Conservation (phyloP, 1,284 basidiomycete species). For the Tilletia caries region DNA sequence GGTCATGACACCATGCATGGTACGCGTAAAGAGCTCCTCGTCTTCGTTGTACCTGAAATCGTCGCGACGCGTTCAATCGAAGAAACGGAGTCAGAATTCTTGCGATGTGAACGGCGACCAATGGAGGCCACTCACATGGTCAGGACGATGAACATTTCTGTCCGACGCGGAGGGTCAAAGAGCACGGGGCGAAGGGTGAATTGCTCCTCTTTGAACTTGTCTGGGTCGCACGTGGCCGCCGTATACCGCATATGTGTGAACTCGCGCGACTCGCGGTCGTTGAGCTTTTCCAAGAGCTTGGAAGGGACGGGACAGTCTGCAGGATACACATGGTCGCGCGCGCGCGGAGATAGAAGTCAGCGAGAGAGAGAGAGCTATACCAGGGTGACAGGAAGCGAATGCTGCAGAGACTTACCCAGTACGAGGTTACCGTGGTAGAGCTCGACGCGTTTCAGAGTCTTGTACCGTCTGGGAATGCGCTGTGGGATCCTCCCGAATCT, state of each 20-base stretch:
- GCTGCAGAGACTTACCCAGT: slow-evolving; percentile 16
- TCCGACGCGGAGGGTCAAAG: slow-evolving; percentile 45
- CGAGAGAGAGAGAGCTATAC: too few species aligned
- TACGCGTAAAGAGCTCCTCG: slow-evolving; percentile 41
- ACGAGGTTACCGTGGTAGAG: slow-evolving; percentile 51
- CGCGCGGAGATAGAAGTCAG: neutral
- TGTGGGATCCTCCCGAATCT: slow-evolving; percentile 47
- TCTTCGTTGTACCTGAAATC: slow-evolving; percentile 19
- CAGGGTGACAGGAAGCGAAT: neutral
- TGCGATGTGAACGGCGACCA: neutral
- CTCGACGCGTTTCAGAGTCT: slow-evolving; percentile 47
- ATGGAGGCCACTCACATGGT: slow-evolving; percentile 36
- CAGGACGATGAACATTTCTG: slow-evolving; percentile 50
- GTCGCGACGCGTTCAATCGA: neutral
- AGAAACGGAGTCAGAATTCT: too few species aligned
- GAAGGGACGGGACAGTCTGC: slow-evolving; percentile 46
- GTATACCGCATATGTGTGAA: slow-evolving; percentile 39
- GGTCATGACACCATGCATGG: slow-evolving; percentile 51
- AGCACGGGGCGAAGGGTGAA: slow-evolving; percentile 48
- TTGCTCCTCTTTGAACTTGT: slow-evolving; percentile 34
- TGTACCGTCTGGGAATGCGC: slow-evolving; percentile 47
- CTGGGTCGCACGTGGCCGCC: slow-evolving; percentile 36
- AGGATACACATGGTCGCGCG: neutral
- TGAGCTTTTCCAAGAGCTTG: slow-evolving; percentile 33
- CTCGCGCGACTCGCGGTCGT: slow-evolving; percentile 29